Percentiles rank a stretch among this genome's conserved stretches.
Conservation (phyloP, 768 basidiomycete species). For the Termitomyces sp. region DNA sequence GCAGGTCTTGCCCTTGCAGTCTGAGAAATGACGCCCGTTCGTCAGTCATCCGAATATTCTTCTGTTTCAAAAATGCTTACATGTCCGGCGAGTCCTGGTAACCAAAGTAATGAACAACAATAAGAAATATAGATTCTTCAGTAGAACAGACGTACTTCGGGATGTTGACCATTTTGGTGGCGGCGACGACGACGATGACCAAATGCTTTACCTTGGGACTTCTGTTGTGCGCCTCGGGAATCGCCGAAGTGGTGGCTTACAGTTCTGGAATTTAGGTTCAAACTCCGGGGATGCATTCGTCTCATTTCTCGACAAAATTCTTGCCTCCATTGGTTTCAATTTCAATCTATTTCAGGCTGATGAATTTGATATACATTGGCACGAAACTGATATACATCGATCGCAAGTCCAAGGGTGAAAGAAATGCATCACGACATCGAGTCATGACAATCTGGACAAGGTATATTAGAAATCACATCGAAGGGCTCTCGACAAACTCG, state of each 20-base stretch:
- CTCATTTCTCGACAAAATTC: neutral
- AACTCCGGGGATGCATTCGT: constrained; percentile 3
- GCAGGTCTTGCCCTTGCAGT: constrained; percentile 96
- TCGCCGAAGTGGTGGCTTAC: constrained; percentile 29
- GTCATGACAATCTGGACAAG: neutral
- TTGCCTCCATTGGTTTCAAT: no score
- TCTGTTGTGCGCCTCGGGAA: constrained; percentile 32
- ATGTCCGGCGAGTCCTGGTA: constrained; percentile 86
- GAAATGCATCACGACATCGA: neutral
- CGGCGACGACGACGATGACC: constrained; percentile 37
- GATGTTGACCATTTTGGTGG: constrained; percentile 85
- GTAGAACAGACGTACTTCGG: constrained; percentile 67
- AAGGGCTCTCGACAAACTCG: neutral
- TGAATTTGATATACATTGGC: neutral
- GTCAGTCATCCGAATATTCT: constrained; percentile 1
- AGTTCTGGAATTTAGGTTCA: constrained; percentile 30
- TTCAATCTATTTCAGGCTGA: no score
- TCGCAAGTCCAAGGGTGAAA: neutral
- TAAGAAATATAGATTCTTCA: neutral
- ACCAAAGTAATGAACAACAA: constrained; percentile 15
- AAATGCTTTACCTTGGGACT: constrained; percentile 15
- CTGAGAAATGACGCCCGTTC: constrained; percentile 29
- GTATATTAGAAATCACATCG: no score
- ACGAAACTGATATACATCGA: neutral
- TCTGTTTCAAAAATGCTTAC: constrained; percentile 48